These are phyloP conservation scores for Cercophora newfieldiana DNA, from an alignment of 495 filamentous ascomycete genomes.

Conservation along the genomic window DNA sequence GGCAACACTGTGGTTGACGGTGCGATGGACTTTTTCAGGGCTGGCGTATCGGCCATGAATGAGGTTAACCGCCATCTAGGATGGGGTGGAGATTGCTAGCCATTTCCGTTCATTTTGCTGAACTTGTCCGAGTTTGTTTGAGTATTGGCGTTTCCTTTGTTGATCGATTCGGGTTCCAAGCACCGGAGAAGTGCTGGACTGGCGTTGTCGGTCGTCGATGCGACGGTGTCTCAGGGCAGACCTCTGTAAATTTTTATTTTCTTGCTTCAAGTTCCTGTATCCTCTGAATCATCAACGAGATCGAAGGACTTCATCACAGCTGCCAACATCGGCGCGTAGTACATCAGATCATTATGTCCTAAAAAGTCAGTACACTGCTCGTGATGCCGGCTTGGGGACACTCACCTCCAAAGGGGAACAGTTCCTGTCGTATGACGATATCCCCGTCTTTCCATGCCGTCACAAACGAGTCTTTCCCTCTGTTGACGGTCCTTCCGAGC, in stretches of 20 bases:
- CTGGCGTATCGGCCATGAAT: constrained; percentile 44
- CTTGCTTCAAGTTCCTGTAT: not conserved
- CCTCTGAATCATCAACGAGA: not conserved
- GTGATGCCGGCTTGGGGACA: not conserved
- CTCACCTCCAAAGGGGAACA: constrained; percentile 60
- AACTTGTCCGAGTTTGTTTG: not conserved
- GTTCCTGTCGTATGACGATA: constrained; percentile 51
- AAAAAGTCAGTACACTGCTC: constrained; percentile 19
- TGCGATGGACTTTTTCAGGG: constrained; percentile 35
- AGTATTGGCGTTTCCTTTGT: not conserved
- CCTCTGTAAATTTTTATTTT: not conserved
- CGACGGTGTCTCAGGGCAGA: not conserved
- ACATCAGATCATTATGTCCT: constrained; percentile 62
- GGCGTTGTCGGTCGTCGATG: not conserved
- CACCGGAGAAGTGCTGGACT: not conserved
- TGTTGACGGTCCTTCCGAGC: constrained; percentile 35
- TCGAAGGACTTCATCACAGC: constrained; percentile 67
- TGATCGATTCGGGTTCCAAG: not conserved
- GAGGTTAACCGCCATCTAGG: constrained; percentile 49
- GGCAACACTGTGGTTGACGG: constrained; percentile 30
- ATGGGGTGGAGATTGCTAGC: constrained; percentile 37
- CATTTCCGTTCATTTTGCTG: not conserved
- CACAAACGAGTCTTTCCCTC: constrained; percentile 43
- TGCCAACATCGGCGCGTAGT: constrained; percentile 54
- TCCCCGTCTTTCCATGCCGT: constrained; percentile 41